These are phyloP conservation scores for Apiospora koreana DNA, from an alignment of 2,329 filamentous ascomycete genomes.

Conservation along the genomic window DNA sequence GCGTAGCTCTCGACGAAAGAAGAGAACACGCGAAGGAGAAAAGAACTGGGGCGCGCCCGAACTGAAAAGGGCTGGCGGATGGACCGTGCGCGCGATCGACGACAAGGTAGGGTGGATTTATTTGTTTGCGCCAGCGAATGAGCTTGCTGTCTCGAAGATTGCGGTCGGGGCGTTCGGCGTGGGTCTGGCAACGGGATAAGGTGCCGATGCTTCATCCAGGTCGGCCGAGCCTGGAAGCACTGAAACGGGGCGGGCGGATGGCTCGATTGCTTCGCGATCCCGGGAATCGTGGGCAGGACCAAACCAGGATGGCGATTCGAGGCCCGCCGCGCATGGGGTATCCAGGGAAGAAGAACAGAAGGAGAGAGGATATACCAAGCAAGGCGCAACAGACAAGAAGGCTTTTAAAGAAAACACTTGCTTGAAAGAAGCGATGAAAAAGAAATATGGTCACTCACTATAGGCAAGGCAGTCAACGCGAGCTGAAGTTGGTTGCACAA, in stretches of 20 bases:
- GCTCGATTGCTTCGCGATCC: background rate
- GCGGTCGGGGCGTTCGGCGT: slow-evolving; percentile 9
- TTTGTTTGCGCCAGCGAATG: slow-evolving; percentile 12
- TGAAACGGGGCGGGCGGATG: background rate
- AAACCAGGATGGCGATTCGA: background rate
- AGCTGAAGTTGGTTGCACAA: background rate
- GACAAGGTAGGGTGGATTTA: slow-evolving; percentile 7
- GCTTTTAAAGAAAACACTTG: background rate
- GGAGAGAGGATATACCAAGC: background rate
- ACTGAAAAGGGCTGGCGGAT: background rate
- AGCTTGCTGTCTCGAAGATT: slow-evolving; percentile 8
- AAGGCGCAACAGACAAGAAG: background rate
- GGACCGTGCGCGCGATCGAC: slow-evolving; percentile 6
- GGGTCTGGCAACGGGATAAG: slow-evolving; percentile 10
- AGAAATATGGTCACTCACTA: background rate
- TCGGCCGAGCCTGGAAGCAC: background rate
- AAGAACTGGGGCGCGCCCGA: background rate
- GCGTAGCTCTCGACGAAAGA: background rate
- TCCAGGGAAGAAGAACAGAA: background rate
- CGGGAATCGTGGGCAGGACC: background rate
- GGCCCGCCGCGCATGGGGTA: background rate
- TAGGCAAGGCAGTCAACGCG: background rate
- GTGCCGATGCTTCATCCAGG: background rate
- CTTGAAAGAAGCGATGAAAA: background rate
- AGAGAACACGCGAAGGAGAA: background rate